Conservation (phyloP, 495 filamentous ascomycete species). For the Wilcoxina mikolae region DNA sequence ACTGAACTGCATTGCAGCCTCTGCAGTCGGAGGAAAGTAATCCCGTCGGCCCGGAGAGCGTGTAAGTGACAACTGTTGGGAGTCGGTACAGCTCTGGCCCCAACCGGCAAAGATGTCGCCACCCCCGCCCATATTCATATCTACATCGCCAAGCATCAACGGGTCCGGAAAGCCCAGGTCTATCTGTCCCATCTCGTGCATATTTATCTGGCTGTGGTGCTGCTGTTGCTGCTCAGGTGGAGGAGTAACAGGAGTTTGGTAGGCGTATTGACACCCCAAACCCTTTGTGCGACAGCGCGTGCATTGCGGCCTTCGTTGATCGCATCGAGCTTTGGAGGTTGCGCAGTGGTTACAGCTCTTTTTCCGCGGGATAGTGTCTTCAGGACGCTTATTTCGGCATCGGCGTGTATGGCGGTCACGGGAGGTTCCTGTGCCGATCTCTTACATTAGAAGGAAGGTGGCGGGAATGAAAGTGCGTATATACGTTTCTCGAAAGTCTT, state of each 20-base stretch:
- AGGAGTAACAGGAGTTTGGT: conserved; percentile 3
- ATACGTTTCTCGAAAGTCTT: conserved; percentile 4
- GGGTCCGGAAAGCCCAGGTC: background rate
- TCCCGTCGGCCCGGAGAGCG: background rate
- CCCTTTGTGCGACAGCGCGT: conserved; percentile 21
- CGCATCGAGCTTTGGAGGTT: conserved; percentile 23
- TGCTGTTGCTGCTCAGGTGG: background rate
- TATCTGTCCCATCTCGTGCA: background rate
- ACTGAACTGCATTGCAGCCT: background rate
- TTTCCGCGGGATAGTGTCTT: conserved; percentile 23
- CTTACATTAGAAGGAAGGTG: background rate
- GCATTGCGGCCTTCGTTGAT: conserved; percentile 19
- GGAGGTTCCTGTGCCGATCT: conserved; percentile 15
- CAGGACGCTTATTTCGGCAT: conserved; percentile 24
- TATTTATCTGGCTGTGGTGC: background rate
- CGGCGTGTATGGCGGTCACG: conserved; percentile 22
- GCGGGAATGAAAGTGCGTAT: background rate
- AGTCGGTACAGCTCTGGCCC: background rate
- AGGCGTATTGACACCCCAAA: conserved; percentile 20
- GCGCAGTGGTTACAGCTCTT: conserved; percentile 25
- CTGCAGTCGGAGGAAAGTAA: background rate
- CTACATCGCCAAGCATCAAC: conserved; percentile 2
- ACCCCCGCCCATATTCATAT: background rate
- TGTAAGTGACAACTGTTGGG: background rate
- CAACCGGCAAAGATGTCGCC: conserved; percentile 1